Conservation (phyloP, 2,329 filamentous ascomycete species). For the Cyphellophora attinorum region DNA sequence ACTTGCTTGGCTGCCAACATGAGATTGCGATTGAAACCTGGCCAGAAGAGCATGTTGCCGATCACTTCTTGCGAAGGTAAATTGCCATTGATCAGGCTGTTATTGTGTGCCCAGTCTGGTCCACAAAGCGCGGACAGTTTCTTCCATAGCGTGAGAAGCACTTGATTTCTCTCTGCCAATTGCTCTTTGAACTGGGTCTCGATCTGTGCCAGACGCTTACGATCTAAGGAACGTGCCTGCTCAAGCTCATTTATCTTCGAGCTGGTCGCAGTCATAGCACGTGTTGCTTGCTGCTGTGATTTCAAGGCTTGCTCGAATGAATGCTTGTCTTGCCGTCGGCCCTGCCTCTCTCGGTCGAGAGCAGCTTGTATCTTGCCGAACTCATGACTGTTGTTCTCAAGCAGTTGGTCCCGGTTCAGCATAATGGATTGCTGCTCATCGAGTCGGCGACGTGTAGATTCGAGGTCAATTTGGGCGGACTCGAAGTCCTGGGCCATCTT, state of each 20-base stretch:
- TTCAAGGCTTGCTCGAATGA: constrained; percentile 83
- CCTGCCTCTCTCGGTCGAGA: constrained; percentile 80
- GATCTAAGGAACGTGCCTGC: constrained; percentile 64
- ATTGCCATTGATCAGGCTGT: constrained; percentile 80
- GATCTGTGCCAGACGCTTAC: constrained; percentile 62
- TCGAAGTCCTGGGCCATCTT: constrained; percentile 85
- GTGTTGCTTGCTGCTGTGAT: constrained; percentile 76
- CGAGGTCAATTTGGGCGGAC: constrained; percentile 70
- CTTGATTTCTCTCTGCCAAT: constrained; percentile 76
- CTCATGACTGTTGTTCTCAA: constrained; percentile 84
- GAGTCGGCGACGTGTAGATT: constrained; percentile 64
- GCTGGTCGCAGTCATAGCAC: constrained; percentile 77
- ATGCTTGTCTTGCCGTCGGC: constrained; percentile 75
- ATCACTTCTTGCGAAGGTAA: constrained; percentile 79
- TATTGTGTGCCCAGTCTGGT: constrained; percentile 81
- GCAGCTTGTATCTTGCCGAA: constrained; percentile 74
- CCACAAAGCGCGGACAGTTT: constrained; percentile 78
- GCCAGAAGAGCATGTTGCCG: constrained; percentile 62
- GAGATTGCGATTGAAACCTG: constrained; percentile 83
- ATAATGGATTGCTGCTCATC: constrained; percentile 88
- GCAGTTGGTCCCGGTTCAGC: constrained; percentile 75
- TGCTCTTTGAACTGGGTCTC: constrained; percentile 80
- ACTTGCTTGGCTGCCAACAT: constrained; percentile 78
- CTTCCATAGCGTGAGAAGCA: constrained; percentile 85
- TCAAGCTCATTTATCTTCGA: constrained; percentile 79